Evolutionary conservation across 78 protist species (phyloP).

Genomic region (Carpediemonas membranifera): DNA sequence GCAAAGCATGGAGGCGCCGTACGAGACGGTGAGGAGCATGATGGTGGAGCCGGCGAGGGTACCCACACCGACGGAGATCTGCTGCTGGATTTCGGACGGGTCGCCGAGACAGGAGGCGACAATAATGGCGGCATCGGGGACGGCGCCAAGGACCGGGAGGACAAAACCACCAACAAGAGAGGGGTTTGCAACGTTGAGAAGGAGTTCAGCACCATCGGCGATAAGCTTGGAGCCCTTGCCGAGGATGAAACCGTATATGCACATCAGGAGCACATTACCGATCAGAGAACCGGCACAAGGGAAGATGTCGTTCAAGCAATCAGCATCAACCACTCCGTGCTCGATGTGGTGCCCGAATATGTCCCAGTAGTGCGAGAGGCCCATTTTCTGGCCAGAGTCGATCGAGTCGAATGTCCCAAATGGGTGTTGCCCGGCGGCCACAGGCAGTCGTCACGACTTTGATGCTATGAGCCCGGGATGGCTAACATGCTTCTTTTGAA

Average conservation of each 20-base stretch:
- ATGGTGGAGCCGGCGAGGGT: constrained; percentile 30
- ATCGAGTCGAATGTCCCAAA: no score
- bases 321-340: no score
- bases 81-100: neutral
- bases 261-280: no score
- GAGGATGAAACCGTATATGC: constrained; percentile 34
- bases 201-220: constrained; percentile 38
- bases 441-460: no score
- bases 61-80: constrained; percentile 24
- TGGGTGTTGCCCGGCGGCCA: no score
- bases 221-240: constrained; percentile 36
- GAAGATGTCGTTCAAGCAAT: no score
- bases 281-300: no score
- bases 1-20: constrained; percentile 6
- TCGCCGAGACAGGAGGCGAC: constrained; percentile 14
- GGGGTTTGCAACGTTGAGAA: constrained; percentile 20
- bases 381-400: no score
- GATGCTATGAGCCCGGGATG: no score
- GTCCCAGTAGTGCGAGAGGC: no score
- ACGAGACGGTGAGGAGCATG: constrained; percentile 31
- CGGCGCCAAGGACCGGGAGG: constrained; percentile 32
- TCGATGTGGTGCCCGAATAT: no score
- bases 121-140: constrained; percentile 26
- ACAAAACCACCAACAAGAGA: constrained; percentile 29
- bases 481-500: no score